phyloP scores from a whole-genome alignment of 352 stramenopile species.

The Phytophthora sansomeana region DNA sequence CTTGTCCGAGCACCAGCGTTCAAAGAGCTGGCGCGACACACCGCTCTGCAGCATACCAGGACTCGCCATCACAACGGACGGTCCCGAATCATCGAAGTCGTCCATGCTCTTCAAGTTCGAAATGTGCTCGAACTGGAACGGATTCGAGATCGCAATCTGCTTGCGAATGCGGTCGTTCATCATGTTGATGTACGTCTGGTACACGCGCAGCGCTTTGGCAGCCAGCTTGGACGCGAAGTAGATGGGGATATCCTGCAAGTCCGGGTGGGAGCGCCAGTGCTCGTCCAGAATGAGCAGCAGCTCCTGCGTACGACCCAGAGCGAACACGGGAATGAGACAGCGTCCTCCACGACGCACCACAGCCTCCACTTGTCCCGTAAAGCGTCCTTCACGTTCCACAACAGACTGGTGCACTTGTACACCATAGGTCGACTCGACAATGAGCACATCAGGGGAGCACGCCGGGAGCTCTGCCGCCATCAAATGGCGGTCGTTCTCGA shows the following conservation, averaged over 20 bases:
- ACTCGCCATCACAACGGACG: slow-evolving; percentile 98
- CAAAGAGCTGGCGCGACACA: slow-evolving; percentile 97
- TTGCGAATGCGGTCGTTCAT: slow-evolving; percentile 99
- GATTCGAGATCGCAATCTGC: slow-evolving; percentile 98
- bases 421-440: slow-evolving; percentile 99
- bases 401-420: slow-evolving; percentile 97
- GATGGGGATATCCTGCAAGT: slow-evolving; percentile 97
- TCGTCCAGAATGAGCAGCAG: slow-evolving; percentile 99
- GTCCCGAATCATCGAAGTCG: slow-evolving; percentile 97
- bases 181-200: slow-evolving; percentile 99
- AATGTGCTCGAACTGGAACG: slow-evolving; percentile 98
- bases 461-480: slow-evolving; percentile 91
- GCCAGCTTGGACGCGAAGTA: slow-evolving; percentile 99
- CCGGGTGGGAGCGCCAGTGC: slow-evolving; percentile 96
- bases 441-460: slow-evolving; percentile 97
- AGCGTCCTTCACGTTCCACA: slow-evolving; percentile 96
- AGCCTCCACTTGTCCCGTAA: slow-evolving; percentile 96
- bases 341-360: slow-evolving; percentile 96
- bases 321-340: slow-evolving; percentile 99
- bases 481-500: slow-evolving; percentile 98
- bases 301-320: slow-evolving; percentile 98
- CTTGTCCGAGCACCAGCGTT: slow-evolving; percentile 97
- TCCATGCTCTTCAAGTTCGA: slow-evolving; percentile 97
- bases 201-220: slow-evolving; percentile 96
- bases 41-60: slow-evolving; percentile 99